Base-by-base conservation (phyloP, 2,329 filamentous ascomycete genomes). In the Cadophora malorum region DNA sequence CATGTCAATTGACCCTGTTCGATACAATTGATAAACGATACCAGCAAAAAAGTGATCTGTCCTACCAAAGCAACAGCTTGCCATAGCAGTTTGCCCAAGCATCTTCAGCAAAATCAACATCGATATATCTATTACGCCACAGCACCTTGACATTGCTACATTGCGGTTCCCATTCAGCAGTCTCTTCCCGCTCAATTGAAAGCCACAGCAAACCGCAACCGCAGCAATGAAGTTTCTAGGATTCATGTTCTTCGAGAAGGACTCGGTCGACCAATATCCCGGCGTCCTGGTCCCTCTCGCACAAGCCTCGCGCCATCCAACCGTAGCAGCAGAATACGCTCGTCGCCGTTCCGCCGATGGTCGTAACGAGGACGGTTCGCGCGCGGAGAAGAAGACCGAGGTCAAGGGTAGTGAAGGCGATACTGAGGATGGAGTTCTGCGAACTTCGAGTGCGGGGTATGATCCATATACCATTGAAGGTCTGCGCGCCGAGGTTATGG, bases 401-500 rank as follows among this genome's bases (percentile, higher is more conserved):
- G 28, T 4, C 23, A 61, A 28, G 25, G 67, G 66, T n/a, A 55
- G 59, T 12, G 62, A 41, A 8, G 28, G 35, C 23, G 59, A 67
- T 55, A 38, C 45, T 8, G 67, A 74, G 68, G 58, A 56, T 41
- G 83, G 84, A 12, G 86, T 88, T 83, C 75, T 88, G 67, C 79
- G 83, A 74, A 86, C 83, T 79, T 80, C 80, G 60, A 82, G 81
- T 1, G 82, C 81, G 68, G 86, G 86, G 74, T 88, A 91, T 74
- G 68, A 60, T 66, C 72, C 73, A 5, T 71, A 71, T 60, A 93
- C 89, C 50, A 82, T 95, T 65, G 90, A 93, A 72, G 85, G 85
- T 5, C 80, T 95, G 69, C 85, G 90, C 72, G 86, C 85, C 67
- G 91, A 93, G 74, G 86, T 93, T 64, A 84, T 87, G 70, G 84